A percentile compares a stretch with the other conserved stretches of the same genome.
phyloP scores from a whole-genome alignment of 192 early-diverging fungal genomes.

The Coemansia asiatica region DNA sequence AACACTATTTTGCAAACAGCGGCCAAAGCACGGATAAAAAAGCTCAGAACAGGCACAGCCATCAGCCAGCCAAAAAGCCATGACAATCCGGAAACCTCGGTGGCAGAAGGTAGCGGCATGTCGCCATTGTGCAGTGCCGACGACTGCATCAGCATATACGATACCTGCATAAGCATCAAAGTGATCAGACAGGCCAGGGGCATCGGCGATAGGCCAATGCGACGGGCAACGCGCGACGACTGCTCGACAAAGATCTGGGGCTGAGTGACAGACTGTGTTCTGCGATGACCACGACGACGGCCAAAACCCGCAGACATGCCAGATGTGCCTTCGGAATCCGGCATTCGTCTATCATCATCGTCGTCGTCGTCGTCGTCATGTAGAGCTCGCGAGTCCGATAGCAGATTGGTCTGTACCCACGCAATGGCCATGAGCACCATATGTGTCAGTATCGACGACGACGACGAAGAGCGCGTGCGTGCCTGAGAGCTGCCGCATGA shows the following conservation, averaged over 20 bases:
- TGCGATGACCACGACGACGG: conserved; percentile 22
- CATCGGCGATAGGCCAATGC: conserved; percentile 50
- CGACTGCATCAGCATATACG: conserved; percentile 33
- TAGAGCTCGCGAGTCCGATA: conserved; percentile 1
- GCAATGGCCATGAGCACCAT: conserved; percentile 19
- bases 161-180: conserved; percentile 46
- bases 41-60: conserved; percentile 2
- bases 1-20: background rate
- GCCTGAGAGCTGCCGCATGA: background rate
- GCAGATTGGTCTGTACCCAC: conserved; percentile 18
- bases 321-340: too few species aligned
- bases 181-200: conserved; percentile 51
- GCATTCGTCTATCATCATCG: too few species aligned
- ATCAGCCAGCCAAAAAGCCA: conserved; percentile 10
- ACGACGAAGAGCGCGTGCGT: conserved; percentile 33
- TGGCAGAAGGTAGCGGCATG: background rate
- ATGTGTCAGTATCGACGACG: conserved; percentile 40
- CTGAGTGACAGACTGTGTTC: conserved; percentile 32
- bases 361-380: too few species aligned
- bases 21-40: conserved; percentile 17
- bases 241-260: conserved; percentile 51
- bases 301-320: background rate
- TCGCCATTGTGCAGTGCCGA: conserved; percentile 7
- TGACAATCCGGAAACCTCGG: background rate
- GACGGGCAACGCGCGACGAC: conserved; percentile 51